Base-by-base conservation (phyloP, 768 basidiomycete genomes). In the Gelatoporia subvermispora region DNA sequence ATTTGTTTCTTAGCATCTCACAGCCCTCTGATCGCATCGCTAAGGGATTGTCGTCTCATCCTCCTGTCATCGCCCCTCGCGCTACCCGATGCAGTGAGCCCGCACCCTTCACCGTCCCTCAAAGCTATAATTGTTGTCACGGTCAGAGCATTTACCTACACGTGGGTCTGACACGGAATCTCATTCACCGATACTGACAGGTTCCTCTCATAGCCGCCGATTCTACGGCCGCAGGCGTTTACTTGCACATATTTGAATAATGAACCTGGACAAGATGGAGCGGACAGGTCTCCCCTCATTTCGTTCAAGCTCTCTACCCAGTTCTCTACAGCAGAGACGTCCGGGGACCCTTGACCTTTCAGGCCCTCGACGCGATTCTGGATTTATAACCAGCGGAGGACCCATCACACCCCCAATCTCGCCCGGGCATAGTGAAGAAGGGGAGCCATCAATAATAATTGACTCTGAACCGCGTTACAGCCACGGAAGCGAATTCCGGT, bases 371-470 rank as follows among this genome's bases (percentile, higher is more conserved):
- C 63, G 68, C 24, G 68, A 75, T 51, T 71, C 76, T 37, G 67
- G 67, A 34, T 67, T 73, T 48, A 66, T 77, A 54, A 66, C 74
- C 44, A 65, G 72, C 39, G 75, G 81, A 49, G 78, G 77, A n/a
- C 85, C 81, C 20, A 76, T 86, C 56, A 87, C 85, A 1, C 85
- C 85, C 4, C 85, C 85, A 8, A 68, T 83, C 50, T 88, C 85
- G 38, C 84, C 82, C 2, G 68, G 68, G 21, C 74, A 71, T 43
- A 79, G 73, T 51, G 73, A 78, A 45, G 65, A 67, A 22, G 67
- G 60, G 7, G 48, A 59, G 36, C 56, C 57, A 46, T 51, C 64
- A 11, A 72, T 75, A 43, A 50, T 72, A 44, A 62, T 72, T 35
- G 71, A 74, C 54, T 54, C 63, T 8, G 65, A 71, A 49, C 68